Base-by-base conservation (phyloP, 441 rosid species). In the Bruguiera hainesii region DNA sequence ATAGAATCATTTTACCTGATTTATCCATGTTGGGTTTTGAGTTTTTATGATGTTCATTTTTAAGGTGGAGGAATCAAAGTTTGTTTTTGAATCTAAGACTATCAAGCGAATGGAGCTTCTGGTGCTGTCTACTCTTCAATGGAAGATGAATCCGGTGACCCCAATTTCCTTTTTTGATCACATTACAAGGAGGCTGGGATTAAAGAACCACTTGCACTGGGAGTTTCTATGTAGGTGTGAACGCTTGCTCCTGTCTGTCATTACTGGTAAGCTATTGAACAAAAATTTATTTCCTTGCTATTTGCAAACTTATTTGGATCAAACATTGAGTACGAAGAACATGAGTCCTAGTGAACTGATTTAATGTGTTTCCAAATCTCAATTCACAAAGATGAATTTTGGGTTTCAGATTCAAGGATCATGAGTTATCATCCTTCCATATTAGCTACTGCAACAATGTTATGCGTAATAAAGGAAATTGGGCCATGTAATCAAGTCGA, bases 141-240 rank as follows among this genome's bases (percentile, higher is more conserved):
- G 93, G 93, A 83, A 78, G 85, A 87, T 89, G 96, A 84, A 89
- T 75, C 93, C 91, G 31, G 91, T 85, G n/a, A 89, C 91, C 52
- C 85, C 91, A 50, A 68, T 84, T 74, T 80, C 88, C 4, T 89
- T 85, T 65, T 73, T 89, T 62, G 91, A 89, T 76, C 81, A 81
- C 74, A 77, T 87, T 56, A 65, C 81, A 20, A 81, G 91, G 82
- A 84, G 84, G 79, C 83, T 89, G 55, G 85, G 86, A 18, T 71
- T 87, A 37, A 87, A 77, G 73, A 81, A 69, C 53, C 69, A 61
- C 64, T 75, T 82, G 56, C 85, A 78, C 60, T 73, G 73, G 82
- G 91, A 83, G 46, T 89, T 89, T 60, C 70, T 83, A 42, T 58
- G 79, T 76, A 83, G 81, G 69, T 87, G 87, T 60, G 84, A 85